Conservation (phyloP, 1,139 yeast genomes). For the Magnusiomyces tetraspermus region DNA sequence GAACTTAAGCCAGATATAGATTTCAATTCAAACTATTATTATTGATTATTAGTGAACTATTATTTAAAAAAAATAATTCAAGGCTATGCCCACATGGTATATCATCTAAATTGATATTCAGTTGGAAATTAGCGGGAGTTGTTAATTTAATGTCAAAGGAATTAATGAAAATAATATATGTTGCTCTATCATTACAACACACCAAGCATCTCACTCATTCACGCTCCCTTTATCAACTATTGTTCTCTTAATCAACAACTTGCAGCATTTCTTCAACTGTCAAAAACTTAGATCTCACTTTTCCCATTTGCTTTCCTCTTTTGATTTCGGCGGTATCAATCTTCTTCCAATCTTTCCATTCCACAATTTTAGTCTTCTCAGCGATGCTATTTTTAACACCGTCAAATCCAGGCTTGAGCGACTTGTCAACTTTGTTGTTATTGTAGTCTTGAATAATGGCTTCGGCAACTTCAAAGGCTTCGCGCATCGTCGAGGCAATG, state of each 20-base stretch:
- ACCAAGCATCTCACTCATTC: too few relatives aligned
- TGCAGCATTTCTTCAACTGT: constrained; percentile 43
- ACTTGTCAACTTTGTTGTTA: constrained; percentile 17
- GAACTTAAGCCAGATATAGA: too few relatives aligned
- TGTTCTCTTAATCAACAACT: constrained; percentile 19
- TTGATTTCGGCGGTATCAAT: constrained; percentile 47
- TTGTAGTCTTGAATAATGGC: constrained; percentile 44
- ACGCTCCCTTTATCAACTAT: too few relatives aligned
- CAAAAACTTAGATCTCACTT: constrained; percentile 50
- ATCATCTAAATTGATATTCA: too few relatives aligned
- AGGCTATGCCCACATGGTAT: too few relatives aligned
- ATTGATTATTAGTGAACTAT: too few relatives aligned
- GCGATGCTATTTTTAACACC: constrained; percentile 29
- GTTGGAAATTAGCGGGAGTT: too few relatives aligned
- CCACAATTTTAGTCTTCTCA: constrained; percentile 32
- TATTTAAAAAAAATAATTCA: too few relatives aligned
- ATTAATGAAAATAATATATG: too few relatives aligned
- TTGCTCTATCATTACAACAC: too few relatives aligned
- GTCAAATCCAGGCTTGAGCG: constrained; percentile 28
- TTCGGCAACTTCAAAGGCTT: constrained; percentile 67
- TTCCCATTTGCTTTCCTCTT: constrained; percentile 42
- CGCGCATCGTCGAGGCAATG: constrained; percentile 85
- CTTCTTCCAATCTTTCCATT: constrained; percentile 68
- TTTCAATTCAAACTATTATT: too few relatives aligned
- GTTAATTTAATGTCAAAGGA: too few relatives aligned